phyloP scores from a whole-genome alignment of 257 asterid genomes.

The Nicotiana attenuata region DNA sequence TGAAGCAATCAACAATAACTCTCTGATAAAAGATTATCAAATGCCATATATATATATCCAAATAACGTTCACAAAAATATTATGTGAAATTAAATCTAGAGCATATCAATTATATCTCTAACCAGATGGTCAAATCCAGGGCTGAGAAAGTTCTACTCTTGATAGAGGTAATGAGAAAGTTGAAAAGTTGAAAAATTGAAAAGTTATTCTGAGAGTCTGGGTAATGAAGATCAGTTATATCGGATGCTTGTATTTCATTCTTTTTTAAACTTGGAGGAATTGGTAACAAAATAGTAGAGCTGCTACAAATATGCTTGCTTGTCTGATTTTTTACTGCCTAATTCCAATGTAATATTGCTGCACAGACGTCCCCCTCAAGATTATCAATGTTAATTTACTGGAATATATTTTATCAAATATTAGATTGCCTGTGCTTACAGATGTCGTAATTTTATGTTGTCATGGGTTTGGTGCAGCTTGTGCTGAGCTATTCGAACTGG shows the following conservation, averaged over 20 bases:
- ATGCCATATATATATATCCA: not conserved
- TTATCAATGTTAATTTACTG: not conserved
- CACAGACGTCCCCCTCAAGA: not conserved
- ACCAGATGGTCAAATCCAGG: too few species aligned
- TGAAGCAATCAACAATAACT: not conserved
- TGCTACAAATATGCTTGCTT: too few species aligned
- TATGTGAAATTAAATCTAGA: not conserved
- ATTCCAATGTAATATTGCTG: not conserved
- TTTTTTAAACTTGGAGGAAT: not conserved
- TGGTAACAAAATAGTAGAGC: not conserved
- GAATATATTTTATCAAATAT: not conserved
- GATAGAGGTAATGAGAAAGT: too few species aligned
- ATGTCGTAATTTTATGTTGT: not conserved
- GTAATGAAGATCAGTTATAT: not conserved
- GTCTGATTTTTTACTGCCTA: not conserved
- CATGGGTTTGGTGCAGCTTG: constrained; percentile 38
- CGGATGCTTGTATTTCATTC: not conserved
- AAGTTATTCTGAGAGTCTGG: not conserved
- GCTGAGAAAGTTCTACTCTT: too few species aligned
- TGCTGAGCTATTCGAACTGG: constrained; percentile 66
- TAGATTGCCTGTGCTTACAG: not conserved
- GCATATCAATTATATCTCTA: not conserved
- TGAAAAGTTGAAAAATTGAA: too few species aligned
- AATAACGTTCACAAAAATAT: not conserved
- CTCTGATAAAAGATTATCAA: not conserved